Base-by-base conservation (phyloP, 192 early-diverging fungal genomes). In the Coemansia sp. region DNA sequence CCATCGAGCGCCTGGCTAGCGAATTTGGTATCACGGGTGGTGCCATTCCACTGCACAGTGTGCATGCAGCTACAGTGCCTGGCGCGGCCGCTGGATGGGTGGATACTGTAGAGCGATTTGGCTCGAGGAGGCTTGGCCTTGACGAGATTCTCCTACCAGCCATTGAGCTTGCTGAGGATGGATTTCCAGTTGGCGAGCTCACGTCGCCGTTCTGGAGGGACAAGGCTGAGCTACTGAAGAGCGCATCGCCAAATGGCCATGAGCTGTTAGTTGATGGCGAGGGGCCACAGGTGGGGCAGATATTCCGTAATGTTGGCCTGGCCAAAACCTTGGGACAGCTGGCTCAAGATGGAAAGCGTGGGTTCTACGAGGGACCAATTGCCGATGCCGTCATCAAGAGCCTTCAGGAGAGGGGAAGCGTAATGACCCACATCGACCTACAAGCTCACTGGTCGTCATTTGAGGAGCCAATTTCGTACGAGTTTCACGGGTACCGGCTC, bases 1-100 rank as follows among this genome's bases (percentile, higher is more conserved):
- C 84, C 13, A 64, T 92, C 49, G 86, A 86, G 3, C 40, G 68
- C 47, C 70, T 87, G 18, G 73, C 69, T 20, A 66, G 68, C 2
- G 61, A 73, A 29, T 61, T 79, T 44, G 73, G 75, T 1, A 64
- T 80, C 16, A 62, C 15, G 6, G 75, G 63, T 15, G 40, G 62
- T 41, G 65, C 67, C 24, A 68, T 88, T 10, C 87, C 88, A 15
- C n/a, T 31, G 1, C 62, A 62, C 52, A 78, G 83, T 57, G 77
- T 81, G 47, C 85, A 86, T 55, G 64, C 81, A 1, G 76, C 88
- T n/a, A 93, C 90, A 16, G 89, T 94, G 13, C 93, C 91, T 1
- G 92, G 91, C 18, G 92, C 93, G 3, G 91, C 88, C 9, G 88
- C 89, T 1, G 92, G 88, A 15, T 94, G 92, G 92, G 74, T 87